Conservation (phyloP, 2,329 filamentous ascomycete species). For the Ophiosphaerella korrae region DNA sequence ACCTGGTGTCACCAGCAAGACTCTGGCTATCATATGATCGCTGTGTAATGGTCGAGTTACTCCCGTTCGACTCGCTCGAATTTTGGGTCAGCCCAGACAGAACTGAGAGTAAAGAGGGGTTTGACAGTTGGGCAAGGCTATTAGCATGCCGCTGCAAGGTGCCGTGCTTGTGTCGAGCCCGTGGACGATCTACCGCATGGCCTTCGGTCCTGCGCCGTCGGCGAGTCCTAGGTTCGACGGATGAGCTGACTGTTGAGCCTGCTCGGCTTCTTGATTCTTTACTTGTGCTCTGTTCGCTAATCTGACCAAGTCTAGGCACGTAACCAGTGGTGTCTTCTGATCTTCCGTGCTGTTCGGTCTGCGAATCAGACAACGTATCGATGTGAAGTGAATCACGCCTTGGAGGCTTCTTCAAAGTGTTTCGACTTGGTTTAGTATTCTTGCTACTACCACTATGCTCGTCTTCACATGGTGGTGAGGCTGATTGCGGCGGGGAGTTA, state of each 20-base stretch:
- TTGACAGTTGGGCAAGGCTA: constrained; percentile 39
- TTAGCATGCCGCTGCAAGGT: constrained; percentile 41
- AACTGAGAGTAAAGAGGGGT: constrained; percentile 51
- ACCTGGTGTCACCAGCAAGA: constrained; percentile 17
- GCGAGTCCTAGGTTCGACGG: constrained; percentile 16
- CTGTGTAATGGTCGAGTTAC: constrained; percentile 54
- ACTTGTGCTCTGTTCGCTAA: constrained; percentile 46
- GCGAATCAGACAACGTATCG: constrained; percentile 15
- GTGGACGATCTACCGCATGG: constrained; percentile 29
- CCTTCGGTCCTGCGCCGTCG: constrained; percentile 28
- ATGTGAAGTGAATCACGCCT: constrained; percentile 23
- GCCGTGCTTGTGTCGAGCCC: constrained; percentile 39
- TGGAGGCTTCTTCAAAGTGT: constrained; percentile 25
- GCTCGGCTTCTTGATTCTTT: constrained; percentile 23
- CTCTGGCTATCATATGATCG: constrained; percentile 47
- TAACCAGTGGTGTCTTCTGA: constrained; percentile 34
- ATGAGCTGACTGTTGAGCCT: constrained; percentile 28
- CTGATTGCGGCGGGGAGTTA: constrained; percentile 23
- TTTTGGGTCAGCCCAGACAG: constrained; percentile 49
- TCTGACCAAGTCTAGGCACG: constrained; percentile 49
- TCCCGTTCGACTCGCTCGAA: constrained; percentile 51
- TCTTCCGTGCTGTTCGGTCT: constrained; percentile 20
- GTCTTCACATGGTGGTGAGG: constrained; percentile 26
- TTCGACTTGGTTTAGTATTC: constrained; percentile 24
- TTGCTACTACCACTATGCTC: constrained; percentile 28